These are phyloP conservation scores for Globisporangium spinosum DNA, from an alignment of 352 stramenopile species.

Conservation along the genomic window DNA sequence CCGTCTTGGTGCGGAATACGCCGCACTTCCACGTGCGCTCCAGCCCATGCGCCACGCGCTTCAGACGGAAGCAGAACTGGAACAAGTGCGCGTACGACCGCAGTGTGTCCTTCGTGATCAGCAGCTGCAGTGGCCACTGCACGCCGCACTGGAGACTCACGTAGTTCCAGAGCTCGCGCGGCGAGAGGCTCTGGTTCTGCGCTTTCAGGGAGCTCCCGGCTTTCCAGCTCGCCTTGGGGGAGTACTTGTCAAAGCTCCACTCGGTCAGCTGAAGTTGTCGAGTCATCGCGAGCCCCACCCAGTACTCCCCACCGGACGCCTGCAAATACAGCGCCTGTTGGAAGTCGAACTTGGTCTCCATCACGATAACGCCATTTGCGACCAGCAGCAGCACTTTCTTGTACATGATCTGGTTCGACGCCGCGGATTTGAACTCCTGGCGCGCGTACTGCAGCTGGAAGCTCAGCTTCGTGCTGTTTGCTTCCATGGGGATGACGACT, in stretches of 20 bases:
- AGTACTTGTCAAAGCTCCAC: slow-evolving; percentile 60
- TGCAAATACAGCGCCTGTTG: slow-evolving; percentile 39
- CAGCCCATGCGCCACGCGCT: slow-evolving; percentile 62
- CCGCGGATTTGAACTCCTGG: slow-evolving; percentile 30
- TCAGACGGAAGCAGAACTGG: slow-evolving; percentile 78
- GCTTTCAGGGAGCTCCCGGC: slow-evolving; percentile 29
- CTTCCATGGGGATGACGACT: slow-evolving; percentile 22
- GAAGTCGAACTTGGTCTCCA: slow-evolving; percentile 48
- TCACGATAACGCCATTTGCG: slow-evolving; percentile 39
- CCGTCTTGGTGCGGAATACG: slow-evolving; percentile 29
- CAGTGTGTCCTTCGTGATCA: slow-evolving; percentile 52
- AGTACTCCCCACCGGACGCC: slow-evolving; percentile 43
- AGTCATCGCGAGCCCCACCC: slow-evolving; percentile 46
- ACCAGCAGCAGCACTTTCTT: slow-evolving; percentile 45
- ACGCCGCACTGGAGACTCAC: slow-evolving; percentile 48
- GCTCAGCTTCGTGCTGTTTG: slow-evolving; percentile 19
- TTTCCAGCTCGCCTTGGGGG: slow-evolving; percentile 29
- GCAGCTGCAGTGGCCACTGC: slow-evolving; percentile 63
- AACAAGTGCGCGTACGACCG: slow-evolving; percentile 68
- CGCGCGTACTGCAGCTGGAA: slow-evolving; percentile 48
- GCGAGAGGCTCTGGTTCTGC: slow-evolving; percentile 32
- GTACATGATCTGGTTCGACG: slow-evolving; percentile 37
- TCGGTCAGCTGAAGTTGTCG: slow-evolving; percentile 29
- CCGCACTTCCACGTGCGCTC: slow-evolving; percentile 61
- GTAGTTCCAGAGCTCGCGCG: slow-evolving; percentile 58